Evolutionary conservation across 352 stramenopile species (phyloP), one percentile per base, ranked within the genome.

Genomic region (Globisporangium ultimum): DNA sequence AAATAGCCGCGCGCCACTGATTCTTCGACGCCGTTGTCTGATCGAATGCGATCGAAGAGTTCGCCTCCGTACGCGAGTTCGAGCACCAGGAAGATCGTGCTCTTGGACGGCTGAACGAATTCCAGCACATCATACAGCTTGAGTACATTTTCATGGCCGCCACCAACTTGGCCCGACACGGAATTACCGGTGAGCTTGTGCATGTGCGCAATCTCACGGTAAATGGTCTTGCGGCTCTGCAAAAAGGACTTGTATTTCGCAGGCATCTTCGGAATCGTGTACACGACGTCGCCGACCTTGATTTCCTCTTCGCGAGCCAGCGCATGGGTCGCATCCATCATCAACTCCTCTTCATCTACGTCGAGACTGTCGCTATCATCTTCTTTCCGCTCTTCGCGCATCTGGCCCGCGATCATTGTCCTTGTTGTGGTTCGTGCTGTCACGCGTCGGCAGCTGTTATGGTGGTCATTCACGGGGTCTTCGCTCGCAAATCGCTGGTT

Each of bases 51-150:
- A 64, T 98, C 93, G 57, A 98, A 98, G 21, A 98, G 73, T 63
- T 98, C 93, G 13, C 93, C 93, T 7, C 93, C 93, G 46, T 73
- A 76, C 2, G 89, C 92, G 15, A 98, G 72, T 62, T 98, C 93
- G 34, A 98, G 76, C 38, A 98, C 91, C 4, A 98, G 60, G 64
- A 98, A 98, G 49, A 98, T 93, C 3, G 90, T 98, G 50, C 82
- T 93, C 71, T 98, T 97, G 34, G 84, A 95, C 24, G 97, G 89
- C 70, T 98, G 93, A 18, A 98, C 86, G 32, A 96, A 85, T 71
- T 99, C 96, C 40, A 98, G 74, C 50, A 98, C 95, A 74, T 98
- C 91, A 62, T 96, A 98, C 5, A 99, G 70, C 72, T 98, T 89
- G 40, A 98, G 77, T 14, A 99, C 93, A 64, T 99, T 98, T 22